These are phyloP conservation scores for Phytophthora meadii DNA, from an alignment of 352 stramenopile species.

Conservation along the genomic window DNA sequence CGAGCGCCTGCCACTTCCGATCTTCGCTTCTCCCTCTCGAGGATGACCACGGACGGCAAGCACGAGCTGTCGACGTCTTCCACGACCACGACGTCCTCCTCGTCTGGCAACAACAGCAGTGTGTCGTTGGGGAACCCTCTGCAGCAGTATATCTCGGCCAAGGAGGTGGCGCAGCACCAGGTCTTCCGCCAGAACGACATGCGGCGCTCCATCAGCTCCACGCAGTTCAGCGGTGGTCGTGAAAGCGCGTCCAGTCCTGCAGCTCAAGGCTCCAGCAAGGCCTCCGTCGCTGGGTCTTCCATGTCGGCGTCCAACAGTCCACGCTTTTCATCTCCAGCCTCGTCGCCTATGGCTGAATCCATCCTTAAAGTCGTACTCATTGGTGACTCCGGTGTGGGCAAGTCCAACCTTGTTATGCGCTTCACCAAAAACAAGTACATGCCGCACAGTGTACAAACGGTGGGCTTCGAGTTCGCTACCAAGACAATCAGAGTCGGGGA, in stretches of 20 bases:
- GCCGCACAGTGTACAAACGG: constrained; percentile 76
- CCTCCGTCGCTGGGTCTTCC: constrained; percentile 36
- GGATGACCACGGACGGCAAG: constrained; percentile 49
- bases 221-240: constrained; percentile 25
- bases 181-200: constrained; percentile 38
- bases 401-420: constrained; percentile 88
- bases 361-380: constrained; percentile 92
- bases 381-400: constrained; percentile 88
- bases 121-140: constrained; percentile 33
- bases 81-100: constrained; percentile 10
- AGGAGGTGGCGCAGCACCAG: constrained; percentile 71
- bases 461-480: constrained; percentile 90
- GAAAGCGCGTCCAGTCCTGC: constrained; percentile 13
- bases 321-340: constrained; percentile 45
- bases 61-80: constrained; percentile 27
- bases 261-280: constrained; percentile 5
- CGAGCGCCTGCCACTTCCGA: constrained; percentile 8
- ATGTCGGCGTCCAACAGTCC: constrained; percentile 57
- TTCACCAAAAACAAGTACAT: constrained; percentile 92
- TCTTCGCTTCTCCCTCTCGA: constrained; percentile 6
- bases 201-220: constrained; percentile 54
- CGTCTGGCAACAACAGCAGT: constrained; percentile 9
- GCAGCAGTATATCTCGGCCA: constrained; percentile 67
- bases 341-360: constrained; percentile 43
- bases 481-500: constrained; percentile 88